Evolutionary conservation across 108 stramenopile genomes (phyloP), one percentile per base, ranked within the genome.

Genomic region (Fragilariopsis cylindrus): DNA sequence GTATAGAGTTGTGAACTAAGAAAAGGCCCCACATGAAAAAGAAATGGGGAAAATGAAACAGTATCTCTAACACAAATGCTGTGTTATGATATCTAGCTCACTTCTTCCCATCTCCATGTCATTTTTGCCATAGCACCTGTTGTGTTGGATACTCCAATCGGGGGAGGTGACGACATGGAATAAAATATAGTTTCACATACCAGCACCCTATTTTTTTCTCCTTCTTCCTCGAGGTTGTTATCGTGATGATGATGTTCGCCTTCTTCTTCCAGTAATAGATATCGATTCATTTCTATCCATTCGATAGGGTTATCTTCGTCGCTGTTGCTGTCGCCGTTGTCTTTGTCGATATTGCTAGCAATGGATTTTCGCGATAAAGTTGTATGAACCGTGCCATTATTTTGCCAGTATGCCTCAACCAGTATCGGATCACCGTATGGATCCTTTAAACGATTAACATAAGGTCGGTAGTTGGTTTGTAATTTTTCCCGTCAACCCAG

Each of bases 371-470:
- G 58, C 19, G 21, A 12, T 42, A 46, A 5, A 8, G 65, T 5
- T 41, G 44, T 65, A 19, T 65, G 65, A 15, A 65, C 65, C 65
- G 43, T 65, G 13, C 65, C 65, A 15, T 47, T 6, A 12, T 45
- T 45, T 16, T 48, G n/a, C 65, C 65, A 65, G 49, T 16, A 65
- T 13, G 65, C 65, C 6, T 48, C 65, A 18, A 65, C 44, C 47
- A 16, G 15, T 13, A 65, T 15, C 12, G 44, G 46, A 13, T 65
- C 44, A 11, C 44, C 65, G 3, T 45, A 1, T 19, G 65, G 65
- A 48, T 46, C 65, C 7, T 18, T 65, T 45, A 65, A 41, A 19
- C 19, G 41, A 13, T 65, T 65, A 7, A 45, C 13, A 45, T 60
- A 21, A 40, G 18, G 6, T 5, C 4, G 11, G 30, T 30, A 30